Percentiles rank a stretch among this genome's conserved stretches.
Evolutionary conservation across 1,139 yeast genomes (phyloP).

Genomic region (Yamadazyma oceani): DNA sequence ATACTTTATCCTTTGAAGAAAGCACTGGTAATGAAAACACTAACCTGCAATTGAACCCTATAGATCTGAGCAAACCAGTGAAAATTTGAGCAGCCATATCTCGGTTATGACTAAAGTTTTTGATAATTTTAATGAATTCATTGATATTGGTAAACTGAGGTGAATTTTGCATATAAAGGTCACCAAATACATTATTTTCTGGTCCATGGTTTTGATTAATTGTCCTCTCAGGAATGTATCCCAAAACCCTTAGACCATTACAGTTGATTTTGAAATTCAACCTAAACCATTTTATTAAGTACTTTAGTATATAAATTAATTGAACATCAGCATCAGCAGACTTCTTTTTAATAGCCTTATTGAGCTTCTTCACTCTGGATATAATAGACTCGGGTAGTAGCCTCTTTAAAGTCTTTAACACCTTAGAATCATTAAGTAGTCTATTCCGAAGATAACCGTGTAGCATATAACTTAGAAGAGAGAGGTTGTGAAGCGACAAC

Average conservation of each 20-base stretch:
- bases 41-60: constrained; percentile 35
- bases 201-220: constrained; percentile 5
- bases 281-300: constrained; percentile 40
- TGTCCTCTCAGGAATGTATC: constrained; percentile 23
- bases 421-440: constrained; percentile 21
- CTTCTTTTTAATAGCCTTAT: constrained; percentile 11
- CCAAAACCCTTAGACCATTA: constrained; percentile 37
- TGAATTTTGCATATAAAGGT: constrained; percentile 24
- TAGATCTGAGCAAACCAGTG: constrained; percentile 29
- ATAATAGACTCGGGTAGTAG: constrained; percentile 26
- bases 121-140: constrained; percentile 21
- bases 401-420: constrained; percentile 26
- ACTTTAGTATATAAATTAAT: constrained; percentile 33
- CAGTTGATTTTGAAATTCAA: constrained; percentile 33
- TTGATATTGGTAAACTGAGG: constrained; percentile 13
- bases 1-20: constrained; percentile 16
- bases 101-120: constrained; percentile 33
- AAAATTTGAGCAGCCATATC: constrained; percentile 41
- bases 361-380: constrained; percentile 20
- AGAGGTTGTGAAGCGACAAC: constrained; percentile 24
- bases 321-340: constrained; percentile 20
- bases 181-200: constrained; percentile 9
- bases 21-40: constrained; percentile 37
- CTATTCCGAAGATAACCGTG: constrained; percentile 27
- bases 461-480: constrained; percentile 26